Evolutionary conservation across 345 rosid species (phyloP).

Genomic region (Gossypium bickii): DNA sequence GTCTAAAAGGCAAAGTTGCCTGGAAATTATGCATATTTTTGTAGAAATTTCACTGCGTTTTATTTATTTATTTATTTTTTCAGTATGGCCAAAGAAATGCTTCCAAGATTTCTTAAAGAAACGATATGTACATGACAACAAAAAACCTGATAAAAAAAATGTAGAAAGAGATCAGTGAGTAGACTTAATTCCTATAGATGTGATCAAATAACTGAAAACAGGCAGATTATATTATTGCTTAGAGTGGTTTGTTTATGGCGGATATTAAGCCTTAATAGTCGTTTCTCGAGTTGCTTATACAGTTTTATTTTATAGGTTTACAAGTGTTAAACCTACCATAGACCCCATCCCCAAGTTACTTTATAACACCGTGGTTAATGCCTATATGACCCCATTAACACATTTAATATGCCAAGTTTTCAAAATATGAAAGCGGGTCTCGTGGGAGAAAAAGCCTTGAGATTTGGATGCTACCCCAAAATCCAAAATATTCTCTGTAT

Average conservation of each 20-base stretch:
- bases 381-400: neutral
- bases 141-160: neutral
- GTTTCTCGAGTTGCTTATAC: conserved; percentile 37
- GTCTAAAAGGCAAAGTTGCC: neutral
- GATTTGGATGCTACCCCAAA: conserved; percentile 18
- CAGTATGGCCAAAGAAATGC: neutral
- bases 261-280: conserved; percentile 36
- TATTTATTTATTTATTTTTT: neutral
- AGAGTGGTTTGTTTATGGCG: conserved; percentile 29
- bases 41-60: neutral
- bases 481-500: conserved; percentile 12
- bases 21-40: neutral
- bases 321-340: conserved; percentile 5
- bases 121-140: conserved; percentile 14
- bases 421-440: conserved; percentile 32
- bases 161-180: neutral
- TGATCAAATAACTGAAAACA: neutral
- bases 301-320: neutral
- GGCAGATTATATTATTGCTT: conserved; percentile 20
- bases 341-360: neutral
- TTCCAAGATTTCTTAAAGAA: conserved; percentile 1
- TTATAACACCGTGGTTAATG: neutral
- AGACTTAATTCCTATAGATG: neutral
- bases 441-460: conserved; percentile 9
- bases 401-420: conserved; percentile 13